A percentile compares a stretch with the other conserved stretches of the same genome.
These are phyloP conservation scores for Epichloe coenophiala DNA, from an alignment of 2,329 filamentous ascomycete species.

Conservation along the genomic window DNA sequence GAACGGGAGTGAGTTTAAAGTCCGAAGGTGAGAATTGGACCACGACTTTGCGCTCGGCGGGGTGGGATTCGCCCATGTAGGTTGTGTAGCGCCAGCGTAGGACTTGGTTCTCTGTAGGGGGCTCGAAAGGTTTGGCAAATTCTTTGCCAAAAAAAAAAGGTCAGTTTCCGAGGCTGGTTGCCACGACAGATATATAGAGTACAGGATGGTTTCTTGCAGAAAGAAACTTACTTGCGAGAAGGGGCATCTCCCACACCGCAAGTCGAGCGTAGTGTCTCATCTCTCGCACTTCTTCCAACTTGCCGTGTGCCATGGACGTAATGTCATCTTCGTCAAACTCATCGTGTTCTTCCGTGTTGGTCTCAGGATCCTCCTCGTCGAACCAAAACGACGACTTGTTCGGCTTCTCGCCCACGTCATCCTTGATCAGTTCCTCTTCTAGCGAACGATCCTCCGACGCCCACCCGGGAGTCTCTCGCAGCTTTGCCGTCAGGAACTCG, in stretches of 20 bases:
- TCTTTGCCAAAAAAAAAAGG: conserved; percentile 35
- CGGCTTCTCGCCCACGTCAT: conserved; percentile 19
- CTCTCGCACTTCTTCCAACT: conserved; percentile 80
- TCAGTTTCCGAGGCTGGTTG: neutral
- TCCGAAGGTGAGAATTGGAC: conserved; percentile 73
- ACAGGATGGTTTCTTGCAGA: neutral
- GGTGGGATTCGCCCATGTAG: conserved; percentile 89
- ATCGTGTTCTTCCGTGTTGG: conserved; percentile 38
- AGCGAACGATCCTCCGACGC: conserved; percentile 18
- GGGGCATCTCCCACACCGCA: conserved; percentile 89
- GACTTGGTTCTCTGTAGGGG: conserved; percentile 55
- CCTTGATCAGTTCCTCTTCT: conserved; percentile 17
- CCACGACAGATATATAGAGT: neutral
- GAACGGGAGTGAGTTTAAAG: conserved; percentile 51
- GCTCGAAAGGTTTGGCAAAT: conserved; percentile 66
- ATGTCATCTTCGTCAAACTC: conserved; percentile 74
- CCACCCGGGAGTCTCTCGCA: conserved; percentile 18
- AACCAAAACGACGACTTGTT: conserved; percentile 33
- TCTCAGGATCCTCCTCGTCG: conserved; percentile 34
- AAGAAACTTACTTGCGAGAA: conserved; percentile 62
- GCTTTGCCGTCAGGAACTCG: conserved; percentile 15
- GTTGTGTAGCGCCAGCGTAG: conserved; percentile 94
- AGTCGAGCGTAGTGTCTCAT: conserved; percentile 77
- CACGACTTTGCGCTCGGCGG: conserved; percentile 85
- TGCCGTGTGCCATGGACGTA: conserved; percentile 66